These are phyloP conservation scores for Acacia pycnantha DNA, from an alignment of 331 rosid genomes.

Conservation along the genomic window DNA sequence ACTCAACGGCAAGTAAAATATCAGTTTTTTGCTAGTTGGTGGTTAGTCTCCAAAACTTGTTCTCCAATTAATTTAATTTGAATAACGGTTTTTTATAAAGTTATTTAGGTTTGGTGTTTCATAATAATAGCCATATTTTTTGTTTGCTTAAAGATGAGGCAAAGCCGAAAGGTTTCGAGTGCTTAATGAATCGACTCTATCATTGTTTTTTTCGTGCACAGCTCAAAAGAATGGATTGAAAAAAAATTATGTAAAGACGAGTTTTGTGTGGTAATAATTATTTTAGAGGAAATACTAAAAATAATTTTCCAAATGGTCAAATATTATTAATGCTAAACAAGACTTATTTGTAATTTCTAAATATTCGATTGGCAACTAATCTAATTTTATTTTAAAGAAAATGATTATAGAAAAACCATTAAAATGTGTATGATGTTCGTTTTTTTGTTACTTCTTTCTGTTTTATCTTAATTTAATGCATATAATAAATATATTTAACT, in stretches of 20 bases:
- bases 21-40: not conserved
- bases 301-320: not conserved
- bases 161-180: slow-evolving; percentile 26
- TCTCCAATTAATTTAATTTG: not conserved
- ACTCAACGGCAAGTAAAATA: not conserved
- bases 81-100: not conserved
- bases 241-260: not conserved
- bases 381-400: not conserved
- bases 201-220: slow-evolving; percentile 1
- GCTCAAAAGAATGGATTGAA: not conserved
- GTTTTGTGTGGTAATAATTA: not conserved
- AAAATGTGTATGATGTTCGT: not conserved
- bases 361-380: not conserved
- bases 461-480: not conserved
- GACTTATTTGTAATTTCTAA: not conserved
- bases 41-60: not conserved
- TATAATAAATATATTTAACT: not conserved
- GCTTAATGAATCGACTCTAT: slow-evolving; percentile 26
- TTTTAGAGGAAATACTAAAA: not conserved
- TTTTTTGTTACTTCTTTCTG: not conserved
- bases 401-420: not conserved
- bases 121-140: not conserved
- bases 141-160: slow-evolving; percentile 40
- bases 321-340: not conserved
- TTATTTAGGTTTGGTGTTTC: not conserved